Evolutionary conservation across 2,329 filamentous ascomycete genomes (phyloP).

Genomic region (Ceratocystis papillata): DNA sequence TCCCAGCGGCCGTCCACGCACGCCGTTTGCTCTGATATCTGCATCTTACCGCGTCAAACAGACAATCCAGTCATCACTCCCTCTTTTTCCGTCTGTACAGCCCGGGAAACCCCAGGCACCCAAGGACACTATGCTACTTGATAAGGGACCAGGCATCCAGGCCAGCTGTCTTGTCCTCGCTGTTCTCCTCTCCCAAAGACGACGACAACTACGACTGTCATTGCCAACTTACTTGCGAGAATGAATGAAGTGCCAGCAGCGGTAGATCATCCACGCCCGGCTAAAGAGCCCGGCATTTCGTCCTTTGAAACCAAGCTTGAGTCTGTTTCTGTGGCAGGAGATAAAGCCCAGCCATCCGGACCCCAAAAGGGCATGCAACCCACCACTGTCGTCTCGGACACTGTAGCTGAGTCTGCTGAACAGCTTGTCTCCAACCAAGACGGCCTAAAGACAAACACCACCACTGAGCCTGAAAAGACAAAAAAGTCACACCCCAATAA

Average conservation of each 20-base stretch:
- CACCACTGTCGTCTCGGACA: not conserved
- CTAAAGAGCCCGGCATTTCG: not conserved
- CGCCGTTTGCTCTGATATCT: not conserved
- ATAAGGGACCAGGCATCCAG: not conserved
- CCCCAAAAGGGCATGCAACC: not conserved
- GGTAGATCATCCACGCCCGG: too few relatives aligned
- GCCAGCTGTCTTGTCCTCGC: not conserved
- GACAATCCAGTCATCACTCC: not conserved
- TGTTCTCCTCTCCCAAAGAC: not conserved
- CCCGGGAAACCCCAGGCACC: not conserved
- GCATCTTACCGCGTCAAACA: constrained; percentile 2
- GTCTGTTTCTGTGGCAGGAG: not conserved
- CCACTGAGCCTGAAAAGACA: not conserved
- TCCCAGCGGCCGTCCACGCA: not conserved
- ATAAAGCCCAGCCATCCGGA: not conserved
- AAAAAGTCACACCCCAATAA: not conserved
- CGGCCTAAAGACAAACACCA: not conserved
- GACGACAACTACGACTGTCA: not conserved
- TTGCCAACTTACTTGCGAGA: not conserved
- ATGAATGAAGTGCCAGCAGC: not conserved
- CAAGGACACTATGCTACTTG: not conserved
- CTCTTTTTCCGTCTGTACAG: not conserved
- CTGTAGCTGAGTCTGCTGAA: not conserved
- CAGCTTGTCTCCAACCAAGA: not conserved
- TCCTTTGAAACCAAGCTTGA: not conserved